Evolutionary conservation across 768 basidiomycete species (phyloP), one percentile per base, ranked within the genome.

Genomic region (Termitomyces sp.): DNA sequence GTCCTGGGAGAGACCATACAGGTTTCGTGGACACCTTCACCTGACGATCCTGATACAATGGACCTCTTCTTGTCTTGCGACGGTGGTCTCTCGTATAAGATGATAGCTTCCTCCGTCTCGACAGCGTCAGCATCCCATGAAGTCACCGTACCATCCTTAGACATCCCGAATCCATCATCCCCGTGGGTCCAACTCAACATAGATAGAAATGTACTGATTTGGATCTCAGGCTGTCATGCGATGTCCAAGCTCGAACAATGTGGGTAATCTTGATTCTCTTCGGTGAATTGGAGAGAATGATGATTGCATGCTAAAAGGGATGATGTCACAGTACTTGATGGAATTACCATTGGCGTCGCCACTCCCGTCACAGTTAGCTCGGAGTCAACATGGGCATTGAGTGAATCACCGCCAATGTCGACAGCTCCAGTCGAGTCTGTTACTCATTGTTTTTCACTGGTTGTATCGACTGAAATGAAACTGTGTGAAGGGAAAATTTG

Each of bases 51-150:
- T 29, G 7, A 26, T 34, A 27, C 34, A 22, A 52, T 53, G 36
- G 26, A 52, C n/a, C 29, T 58, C 13, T 53, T 46, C 14, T 14
- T 53, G 34, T 53, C 51, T 24, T 58, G 57, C 51, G 51, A 52
- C 18, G 34, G 50, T 34, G 34, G 37, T 13, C 2, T 2, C 12
- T 31, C 56, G 26, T 24, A 34, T 16, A 2, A 22, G 8, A 27
- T 20, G 24, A 29, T 53, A 13, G 49, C 37, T 34, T 31, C 46
- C 16, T 14, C 20, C 24, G 36, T 53, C 16, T 51, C 44, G 44
- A 47, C 37, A 44, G 26, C 50, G 8, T 43, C 20, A 39, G 22
- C 12, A 12, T 39, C 50, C 13, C 9, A 12, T 26, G 13, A 16
- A 22, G 22, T 42, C 24, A 13, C 14, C 10, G 31, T 43, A 29